Evolutionary conservation across 495 filamentous ascomycete species (phyloP), one percentile per base, ranked within the genome.

Genomic region (Chaetomidium leptoderma): DNA sequence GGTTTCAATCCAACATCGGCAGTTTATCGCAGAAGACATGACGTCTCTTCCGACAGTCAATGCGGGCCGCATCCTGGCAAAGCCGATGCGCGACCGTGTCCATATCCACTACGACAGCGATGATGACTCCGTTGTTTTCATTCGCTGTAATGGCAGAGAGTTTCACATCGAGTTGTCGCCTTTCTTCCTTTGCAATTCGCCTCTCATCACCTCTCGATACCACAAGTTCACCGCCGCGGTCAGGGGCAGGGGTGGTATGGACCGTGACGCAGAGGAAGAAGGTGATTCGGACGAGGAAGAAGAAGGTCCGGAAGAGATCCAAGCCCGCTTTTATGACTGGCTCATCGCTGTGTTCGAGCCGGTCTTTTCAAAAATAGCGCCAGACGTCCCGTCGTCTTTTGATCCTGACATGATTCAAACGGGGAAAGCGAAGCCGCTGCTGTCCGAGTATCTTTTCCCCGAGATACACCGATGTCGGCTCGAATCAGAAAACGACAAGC

Each of bases 371-470:
- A 29, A 55, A 50, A 30, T 60, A 23, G 51, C 51, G 39, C 58
- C 58, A 26, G 43, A 50, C 8, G 37, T 50, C 44, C 54, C 54
- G 39, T 32, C 52, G 26, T 60, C 58, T 35, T 60, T 60, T 49
- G 58, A 60, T 51, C 58, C 58, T 17, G 58, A 46, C 27, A 60
- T 57, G 44, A 53, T 60, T 30, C 47, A 19, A 39, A 56, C 51
- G 16, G 58, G 58, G 42, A 43, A 60, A 55, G 58, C 52, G 16
- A 53, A 56, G 36, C 58, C 58, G 29, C 23, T 60, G 35, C 52
- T 60, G 30, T 56, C 58, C 30, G 52, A 60, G 54, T 60, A 60
- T 51, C 37, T 60, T 37, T 56, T 56, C 45, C 58, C 58, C 23
- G 35, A 60, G 30, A 52, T 36, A 32, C 45, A 55, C 29, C 33